A percentile compares a stretch with the other conserved stretches of the same genome.
These are phyloP conservation scores for Fraxinus latifolia DNA, from an alignment of 305 asterid species.

Conservation along the genomic window DNA sequence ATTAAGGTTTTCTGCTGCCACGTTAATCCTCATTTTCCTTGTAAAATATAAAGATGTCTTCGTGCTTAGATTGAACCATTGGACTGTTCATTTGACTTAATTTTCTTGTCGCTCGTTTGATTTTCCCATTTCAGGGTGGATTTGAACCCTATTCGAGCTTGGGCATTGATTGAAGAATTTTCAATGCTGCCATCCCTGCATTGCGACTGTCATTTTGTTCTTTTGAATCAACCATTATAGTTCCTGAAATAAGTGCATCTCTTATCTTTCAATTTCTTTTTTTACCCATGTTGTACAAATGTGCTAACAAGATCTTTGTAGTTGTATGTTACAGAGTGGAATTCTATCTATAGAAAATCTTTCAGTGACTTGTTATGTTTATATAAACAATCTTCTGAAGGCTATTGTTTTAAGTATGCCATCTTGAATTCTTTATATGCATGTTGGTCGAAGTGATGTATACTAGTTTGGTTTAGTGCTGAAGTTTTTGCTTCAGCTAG, in stretches of 20 bases:
- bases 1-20: background rate
- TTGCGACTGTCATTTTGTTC: background rate
- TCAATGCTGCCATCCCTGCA: background rate
- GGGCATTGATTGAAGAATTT: conserved; percentile 63
- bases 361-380: background rate
- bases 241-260: background rate
- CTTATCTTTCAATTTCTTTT: background rate
- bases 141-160: conserved; percentile 77
- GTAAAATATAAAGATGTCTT: background rate
- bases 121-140: conserved; percentile 48
- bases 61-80: background rate
- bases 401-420: background rate
- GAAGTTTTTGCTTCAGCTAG: background rate
- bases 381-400: background rate
- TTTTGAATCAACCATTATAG: background rate
- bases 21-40: background rate
- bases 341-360: background rate
- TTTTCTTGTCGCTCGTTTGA: background rate
- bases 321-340: background rate
- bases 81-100: background rate
- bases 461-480: background rate
- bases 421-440: background rate
- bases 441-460: background rate
- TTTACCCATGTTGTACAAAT: background rate
- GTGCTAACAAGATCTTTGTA: background rate